Base-by-base conservation (phyloP, 2,329 filamentous ascomycete genomes). In the Nemania serpens region DNA sequence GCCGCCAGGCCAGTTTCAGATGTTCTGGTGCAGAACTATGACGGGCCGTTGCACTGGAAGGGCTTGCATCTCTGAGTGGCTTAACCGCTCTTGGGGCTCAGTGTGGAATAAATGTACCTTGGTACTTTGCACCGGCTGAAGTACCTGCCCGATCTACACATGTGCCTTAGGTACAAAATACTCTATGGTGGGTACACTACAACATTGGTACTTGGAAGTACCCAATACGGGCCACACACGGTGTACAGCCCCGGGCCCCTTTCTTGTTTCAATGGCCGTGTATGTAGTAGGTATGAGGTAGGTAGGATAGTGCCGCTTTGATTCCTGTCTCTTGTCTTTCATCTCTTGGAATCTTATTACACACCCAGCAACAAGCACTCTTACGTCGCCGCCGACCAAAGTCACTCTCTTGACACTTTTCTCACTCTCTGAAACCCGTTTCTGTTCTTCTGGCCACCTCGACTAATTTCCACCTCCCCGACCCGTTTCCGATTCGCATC, bases 371-470 rank as follows among this genome's bases (percentile, higher is more conserved):
- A 42, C 46, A 34, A 65, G 20, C 53, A 61, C 47, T 2, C 47
- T 48, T 55, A 48, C 60, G 60, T 55, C 61, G 51, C 62, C 58
- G 58, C 62, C 58, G 58, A 65, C 63, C 63, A 36, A 47, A 61
- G 61, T 65, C 63, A 57, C 61, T 65, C 25, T 29, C 25, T 29
- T 29, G 25, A 29, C 25, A 4, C 25, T 29, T 29, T 7, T 7
- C 25, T 29, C 25, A 29, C 25, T 29, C 25, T 64, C 63, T 65
- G 55, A 56, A 58, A 54, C 45, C 49, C 48, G 37, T 39, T 61
- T 60, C 50, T 61, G 39, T 61, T 61, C 58, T 61, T 57, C 56
- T 60, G 39, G 36, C 15, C 11, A 39, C 60, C 55, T 58, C 33
- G 29, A 41, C 61, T 17, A 29, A 15, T 58, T 57, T 56, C 54